Conservation (phyloP, 805 yeast species). For the Scheffersomyces lignosus region DNA sequence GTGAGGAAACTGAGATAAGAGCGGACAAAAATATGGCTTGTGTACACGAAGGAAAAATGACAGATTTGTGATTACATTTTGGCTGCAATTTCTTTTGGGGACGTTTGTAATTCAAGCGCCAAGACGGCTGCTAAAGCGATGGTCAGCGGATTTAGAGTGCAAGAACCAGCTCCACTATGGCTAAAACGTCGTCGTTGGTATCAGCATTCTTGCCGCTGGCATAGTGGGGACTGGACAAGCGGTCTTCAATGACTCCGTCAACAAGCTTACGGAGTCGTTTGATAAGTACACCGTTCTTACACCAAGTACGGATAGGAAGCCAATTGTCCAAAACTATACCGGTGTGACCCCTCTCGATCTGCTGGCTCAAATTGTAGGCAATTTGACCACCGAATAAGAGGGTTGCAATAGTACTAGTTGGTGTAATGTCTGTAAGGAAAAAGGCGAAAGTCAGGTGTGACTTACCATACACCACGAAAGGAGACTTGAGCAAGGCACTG, state of each 20-base stretch:
- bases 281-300: conserved; percentile 85
- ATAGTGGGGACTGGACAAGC: conserved; percentile 43
- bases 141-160: too few relatives aligned
- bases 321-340: conserved; percentile 87
- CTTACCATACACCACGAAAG: conserved; percentile 63
- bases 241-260: conserved; percentile 65
- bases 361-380: conserved; percentile 51
- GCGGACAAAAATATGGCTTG: too few relatives aligned
- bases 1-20: too few relatives aligned
- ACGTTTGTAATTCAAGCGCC: too few relatives aligned
- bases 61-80: too few relatives aligned
- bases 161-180: conserved; percentile 14
- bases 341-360: conserved; percentile 55
- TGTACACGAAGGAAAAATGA: too few relatives aligned
- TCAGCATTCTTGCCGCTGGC: conserved; percentile 9
- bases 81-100: too few relatives aligned
- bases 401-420: conserved; percentile 69
- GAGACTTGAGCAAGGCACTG: conserved; percentile 40
- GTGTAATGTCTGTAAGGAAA: conserved; percentile 76
- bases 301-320: conserved; percentile 91
- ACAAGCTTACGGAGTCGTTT: conserved; percentile 65
- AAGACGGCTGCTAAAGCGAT: too few relatives aligned
- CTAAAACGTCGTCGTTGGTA: conserved; percentile 19
- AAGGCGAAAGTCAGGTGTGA: conserved; percentile 66
- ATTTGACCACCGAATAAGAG: conserved; percentile 81